Percentiles rank a stretch among this genome's conserved stretches.
Conservation (phyloP, 2,329 filamentous ascomycete genomes). For the Curvularia eragrostidis region DNA sequence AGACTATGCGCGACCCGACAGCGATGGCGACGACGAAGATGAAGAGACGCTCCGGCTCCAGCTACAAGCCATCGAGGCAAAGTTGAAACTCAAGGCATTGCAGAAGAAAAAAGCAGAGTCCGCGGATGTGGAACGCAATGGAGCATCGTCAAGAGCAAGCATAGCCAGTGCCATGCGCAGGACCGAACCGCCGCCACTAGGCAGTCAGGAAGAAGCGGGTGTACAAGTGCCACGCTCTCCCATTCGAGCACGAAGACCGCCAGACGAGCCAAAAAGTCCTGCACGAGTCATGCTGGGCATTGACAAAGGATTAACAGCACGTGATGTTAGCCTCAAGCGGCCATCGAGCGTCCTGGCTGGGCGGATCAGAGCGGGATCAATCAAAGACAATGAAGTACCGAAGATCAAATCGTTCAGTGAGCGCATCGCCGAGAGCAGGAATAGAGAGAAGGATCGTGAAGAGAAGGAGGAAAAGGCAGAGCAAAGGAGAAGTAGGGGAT, state of each 20-base stretch:
- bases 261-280: slow-evolving; percentile 71
- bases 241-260: slow-evolving; percentile 57
- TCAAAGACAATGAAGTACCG: slow-evolving; percentile 29
- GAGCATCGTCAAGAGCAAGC: slow-evolving; percentile 36
- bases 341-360: slow-evolving; percentile 19
- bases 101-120: slow-evolving; percentile 60
- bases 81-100: slow-evolving; percentile 84
- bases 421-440: slow-evolving; percentile 73
- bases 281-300: slow-evolving; percentile 83
- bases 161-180: slow-evolving; percentile 33
- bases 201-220: slow-evolving; percentile 33
- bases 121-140: slow-evolving; percentile 29
- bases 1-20: slow-evolving; percentile 18
- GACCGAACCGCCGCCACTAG: slow-evolving; percentile 32
- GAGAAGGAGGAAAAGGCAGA: slow-evolving; percentile 55
- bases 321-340: slow-evolving; percentile 83
- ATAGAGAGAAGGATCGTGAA: slow-evolving; percentile 52
- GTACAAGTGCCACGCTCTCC: slow-evolving; percentile 82
- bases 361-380: slow-evolving; percentile 53
- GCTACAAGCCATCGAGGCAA: slow-evolving; percentile 86
- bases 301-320: slow-evolving; percentile 81
- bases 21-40: slow-evolving; percentile 60
- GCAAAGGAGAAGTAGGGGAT: slow-evolving; percentile 51
- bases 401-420: slow-evolving; percentile 77
- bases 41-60: slow-evolving; percentile 89